Evolutionary conservation across 306 rosid species (phyloP), one percentile per base, ranked within the genome.

Genomic region (Quercus rubra): DNA sequence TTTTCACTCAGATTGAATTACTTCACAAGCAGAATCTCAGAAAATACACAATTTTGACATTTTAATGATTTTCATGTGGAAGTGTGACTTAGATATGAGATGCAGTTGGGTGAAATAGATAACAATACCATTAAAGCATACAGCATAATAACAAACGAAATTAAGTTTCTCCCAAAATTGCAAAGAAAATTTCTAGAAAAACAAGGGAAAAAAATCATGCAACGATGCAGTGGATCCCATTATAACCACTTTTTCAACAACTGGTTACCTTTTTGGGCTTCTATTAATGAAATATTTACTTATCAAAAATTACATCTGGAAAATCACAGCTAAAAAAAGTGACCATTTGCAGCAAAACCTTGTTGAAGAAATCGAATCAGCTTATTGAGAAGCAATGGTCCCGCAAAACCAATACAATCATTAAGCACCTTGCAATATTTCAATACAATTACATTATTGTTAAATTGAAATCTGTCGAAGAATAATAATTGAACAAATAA

Each of bases 331-430:
- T 41, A 61, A 61, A 83, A 77, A 81, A 66, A 74, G 46, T 75
- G 80, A 77, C 66, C 49, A 54, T 77, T 58, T 51, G 87, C 59
- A 67, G 73, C 75, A 74, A 78, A 64, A 92, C 97, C 97, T 92
- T 88, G 87, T 80, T 94, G 97, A 79, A 94, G 99, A 89, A 85
- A 91, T 78, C 63, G 83, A 85, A 94, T 94, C 76, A 94, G 88
- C 88, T 83, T 92, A 85, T 94, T 94, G 90, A 94, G 99, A 83
- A 94, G 97, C 92, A 94, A 73, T 8, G 99, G 97, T 85, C 95
- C 99, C 72, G 78, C 93, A 88, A 92, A 94, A 83, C 97, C 93
- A 81, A 91, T 86, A 80, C 83, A 89, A 77, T 94, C 99, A 85
- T 94, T 94, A 81, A 92, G 81, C 85, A 91, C 96, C 99, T 92